phyloP scores from a whole-genome alignment of 176 grass and related monocot species.

The Oryza officinalis region DNA sequence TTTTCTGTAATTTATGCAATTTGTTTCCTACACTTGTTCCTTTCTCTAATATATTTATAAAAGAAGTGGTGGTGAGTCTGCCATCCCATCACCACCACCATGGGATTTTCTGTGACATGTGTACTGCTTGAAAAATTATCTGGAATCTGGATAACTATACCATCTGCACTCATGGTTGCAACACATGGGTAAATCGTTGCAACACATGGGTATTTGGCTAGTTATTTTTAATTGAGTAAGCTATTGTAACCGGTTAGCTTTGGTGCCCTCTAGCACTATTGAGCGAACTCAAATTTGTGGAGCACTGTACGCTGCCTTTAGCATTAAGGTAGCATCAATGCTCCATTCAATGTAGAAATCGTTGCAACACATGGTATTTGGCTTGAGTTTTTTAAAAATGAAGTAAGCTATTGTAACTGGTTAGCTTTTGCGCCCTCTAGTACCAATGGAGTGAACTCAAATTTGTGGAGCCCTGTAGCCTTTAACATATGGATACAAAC shows the following conservation, averaged over 20 bases:
- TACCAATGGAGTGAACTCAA: constrained; percentile 12
- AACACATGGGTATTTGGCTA: neutral
- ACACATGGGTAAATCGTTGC: neutral
- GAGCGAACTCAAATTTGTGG: constrained; percentile 5
- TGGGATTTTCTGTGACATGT: neutral
- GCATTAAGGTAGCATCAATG: neutral
- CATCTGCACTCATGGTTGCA: neutral
- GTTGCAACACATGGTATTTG: too few species aligned
- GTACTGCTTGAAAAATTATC: neutral
- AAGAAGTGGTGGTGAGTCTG: neutral
- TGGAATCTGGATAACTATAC: neutral
- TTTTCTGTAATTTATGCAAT: neutral
- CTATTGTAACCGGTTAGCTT: constrained; percentile 2
- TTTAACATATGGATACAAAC: neutral
- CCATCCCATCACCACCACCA: neutral
- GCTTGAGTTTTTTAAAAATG: neutral
- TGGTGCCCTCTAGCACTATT: neutral
- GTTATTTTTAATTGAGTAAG: neutral
- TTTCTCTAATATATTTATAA: neutral
- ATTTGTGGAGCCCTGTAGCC: neutral
- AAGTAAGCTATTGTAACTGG: neutral
- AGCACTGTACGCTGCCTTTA: neutral
- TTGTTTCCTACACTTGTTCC: constrained; percentile 4
- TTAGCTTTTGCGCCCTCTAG: neutral
- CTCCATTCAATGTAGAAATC: neutral